Base-by-base conservation (phyloP, 306 rosid species). In the Delonix regia region DNA sequence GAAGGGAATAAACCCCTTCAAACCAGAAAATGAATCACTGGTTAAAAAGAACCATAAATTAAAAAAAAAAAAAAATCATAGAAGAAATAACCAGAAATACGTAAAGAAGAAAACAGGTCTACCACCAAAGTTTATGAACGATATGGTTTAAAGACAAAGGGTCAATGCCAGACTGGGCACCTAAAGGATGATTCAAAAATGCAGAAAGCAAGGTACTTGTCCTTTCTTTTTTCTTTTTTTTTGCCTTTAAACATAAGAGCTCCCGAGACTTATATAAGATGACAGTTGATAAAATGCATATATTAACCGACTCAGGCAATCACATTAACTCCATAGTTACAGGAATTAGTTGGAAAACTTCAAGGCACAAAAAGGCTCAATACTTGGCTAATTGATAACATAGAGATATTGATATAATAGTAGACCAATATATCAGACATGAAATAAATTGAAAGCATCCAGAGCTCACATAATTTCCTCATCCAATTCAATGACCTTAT, bases 401-500 rank as follows among this genome's bases (percentile, higher is more conserved):
- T 59, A 24, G 7, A 0, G 25, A 24, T 9, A 59, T 59, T 59
- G 15, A 59, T 52, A 15, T 44, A 68, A 22, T 28, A 52, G 21
- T 28, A 52, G 21, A 72, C 33, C 24, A 14, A 51, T 4, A 21
- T 16, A 36, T 22, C 33, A 71, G 39, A 42, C 49, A 18, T n/a
- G 22, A 53, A 44, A 52, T 21, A 21, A 45, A 9, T 3, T 48
- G 19, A 14, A n/a, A 13, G 14, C 36, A 25, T 5, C 57, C 6
- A 42, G 16, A 30, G 47, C 6, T 18, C 11, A 78, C 73, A 41
- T 77, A 86, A 88, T 56, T 82, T 80, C 85, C 55, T 76, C 69
- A 59, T 88, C 67, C 62, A 88, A 57, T 77, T 88, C 89, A 52
- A 84, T 65, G 80, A 88, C 83, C 85, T 86, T 86, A 42, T 38